These are phyloP conservation scores for Colletotrichum sp. DNA, from an alignment of 2,329 filamentous ascomycete species.

Conservation along the genomic window DNA sequence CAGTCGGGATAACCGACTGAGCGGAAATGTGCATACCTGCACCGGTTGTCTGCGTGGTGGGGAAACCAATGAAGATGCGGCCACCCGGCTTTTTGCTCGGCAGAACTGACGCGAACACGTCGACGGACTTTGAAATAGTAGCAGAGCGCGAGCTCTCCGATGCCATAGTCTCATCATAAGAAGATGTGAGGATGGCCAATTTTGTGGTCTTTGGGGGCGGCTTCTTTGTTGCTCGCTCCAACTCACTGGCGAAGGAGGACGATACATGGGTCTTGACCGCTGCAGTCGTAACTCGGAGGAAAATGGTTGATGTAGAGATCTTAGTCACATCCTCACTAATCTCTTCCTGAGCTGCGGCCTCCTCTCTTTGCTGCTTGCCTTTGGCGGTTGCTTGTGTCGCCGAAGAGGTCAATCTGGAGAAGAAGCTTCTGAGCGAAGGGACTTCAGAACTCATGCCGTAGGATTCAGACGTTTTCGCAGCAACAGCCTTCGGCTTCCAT, in stretches of 20 bases:
- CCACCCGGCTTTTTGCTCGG: slow-evolving; percentile 83
- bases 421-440: slow-evolving; percentile 78
- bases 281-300: slow-evolving; percentile 86
- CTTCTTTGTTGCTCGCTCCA: slow-evolving; percentile 97
- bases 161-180: slow-evolving; percentile 79
- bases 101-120: slow-evolving; percentile 89
- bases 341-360: slow-evolving; percentile 64
- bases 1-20: slow-evolving; percentile 94
- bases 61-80: slow-evolving; percentile 95
- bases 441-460: slow-evolving; percentile 56
- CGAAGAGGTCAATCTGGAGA: slow-evolving; percentile 73
- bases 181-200: slow-evolving; percentile 87
- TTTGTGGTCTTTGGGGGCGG: slow-evolving; percentile 88
- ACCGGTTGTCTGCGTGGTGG: slow-evolving; percentile 95
- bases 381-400: slow-evolving; percentile 55
- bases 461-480: slow-evolving; percentile 50
- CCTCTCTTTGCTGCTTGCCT: slow-evolving; percentile 65
- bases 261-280: slow-evolving; percentile 78
- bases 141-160: slow-evolving; percentile 61
- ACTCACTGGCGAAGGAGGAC: slow-evolving; percentile 76
- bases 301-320: slow-evolving; percentile 78
- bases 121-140: slow-evolving; percentile 62
- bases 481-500: slow-evolving; percentile 69
- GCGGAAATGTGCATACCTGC: slow-evolving; percentile 94
- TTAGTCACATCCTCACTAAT: slow-evolving; percentile 76